Base-by-base conservation (phyloP, 345 rosid species). In the Lepidium aucheri region DNA sequence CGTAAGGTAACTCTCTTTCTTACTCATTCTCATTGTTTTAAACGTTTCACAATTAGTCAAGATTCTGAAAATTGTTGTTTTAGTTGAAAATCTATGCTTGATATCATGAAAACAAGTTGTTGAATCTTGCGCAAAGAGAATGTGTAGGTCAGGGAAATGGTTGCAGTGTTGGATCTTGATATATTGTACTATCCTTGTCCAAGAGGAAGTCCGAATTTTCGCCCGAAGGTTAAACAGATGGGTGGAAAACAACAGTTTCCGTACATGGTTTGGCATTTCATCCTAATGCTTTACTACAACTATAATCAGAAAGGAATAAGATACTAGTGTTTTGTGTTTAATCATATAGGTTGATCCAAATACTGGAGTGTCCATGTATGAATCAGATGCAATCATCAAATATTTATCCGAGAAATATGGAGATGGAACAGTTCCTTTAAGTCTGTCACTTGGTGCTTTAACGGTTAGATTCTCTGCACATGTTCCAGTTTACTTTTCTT, bases 161-260 rank as follows among this genome's bases (percentile, higher is more conserved):
- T 89, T 73, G 75, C 89, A 15, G 74, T 87, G 22, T 76, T 93
- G 87, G 98, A 93, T 77, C 84, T 93, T 53, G 98, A 93, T 80
- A 90, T 93, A 76, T 67, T 90, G 8, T 93, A 71, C 80, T 93
- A 90, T 80, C 98, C 97, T 61, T 90, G 97, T 72, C 98, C 98
- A 17, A 80, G 78, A 80, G 81, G 86, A 28, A 91, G 98, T 74
- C 96, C 94, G 12, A 90, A 82, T 71, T 93, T 90, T 34, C 96
- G 96, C 66, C 91, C 91, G 36, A 86, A 81, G 79, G 96, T 77
- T 70, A 65, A 40, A 40, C 80, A 90, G 81, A 76, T 87, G 97
- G 97, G 97, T 2, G 97, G 98, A 51, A 90, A 90, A 65, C 77
- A 82, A 77, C 98, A 84, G 73, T 93, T 86, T 74, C 97, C 98